A percentile compares a stretch with the other conserved stretches of the same genome.
Evolutionary conservation across 2,329 filamentous ascomycete species (phyloP).

Genomic region (Thermoascus crustaceus): DNA sequence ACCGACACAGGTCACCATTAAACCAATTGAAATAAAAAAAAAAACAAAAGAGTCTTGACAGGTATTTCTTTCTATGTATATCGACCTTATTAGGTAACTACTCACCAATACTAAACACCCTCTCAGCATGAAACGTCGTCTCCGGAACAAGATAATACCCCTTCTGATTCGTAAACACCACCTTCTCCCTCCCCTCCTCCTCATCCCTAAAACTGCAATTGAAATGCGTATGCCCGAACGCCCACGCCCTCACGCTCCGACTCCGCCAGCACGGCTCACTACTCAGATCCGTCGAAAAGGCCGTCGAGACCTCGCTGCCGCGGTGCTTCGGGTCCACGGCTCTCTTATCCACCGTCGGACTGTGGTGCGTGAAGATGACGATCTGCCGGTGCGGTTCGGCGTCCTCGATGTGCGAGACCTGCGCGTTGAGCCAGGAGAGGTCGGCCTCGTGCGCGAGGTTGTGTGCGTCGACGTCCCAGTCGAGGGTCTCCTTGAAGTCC

Average conservation of each 20-base stretch:
- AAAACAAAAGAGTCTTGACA: too few relatives aligned
- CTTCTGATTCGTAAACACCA: conserved; percentile 35
- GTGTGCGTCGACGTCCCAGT: conserved; percentile 29
- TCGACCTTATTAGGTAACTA: too few relatives aligned
- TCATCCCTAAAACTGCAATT: conserved; percentile 34
- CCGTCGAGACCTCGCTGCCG: conserved; percentile 25
- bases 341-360: conserved; percentile 20
- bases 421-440: conserved; percentile 32
- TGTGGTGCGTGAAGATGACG: conserved; percentile 33
- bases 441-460: conserved; percentile 24
- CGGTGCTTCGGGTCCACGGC: conserved; percentile 25
- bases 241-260: conserved; percentile 35
- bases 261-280: conserved; percentile 32
- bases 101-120: too few relatives aligned
- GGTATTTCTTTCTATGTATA: too few relatives aligned
- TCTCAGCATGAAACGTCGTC: too few relatives aligned
- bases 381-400: conserved; percentile 27
- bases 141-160: conserved; percentile 37
- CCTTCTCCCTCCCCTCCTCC: conserved; percentile 24
- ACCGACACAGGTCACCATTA: too few relatives aligned
- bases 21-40: too few relatives aligned
- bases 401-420: conserved; percentile 22
- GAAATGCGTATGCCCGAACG: conserved; percentile 44
- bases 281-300: conserved; percentile 37
- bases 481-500: conserved; percentile 44